Evolutionary conservation across 495 filamentous ascomycete genomes (phyloP).

Genomic region (Penicillium desertorum): DNA sequence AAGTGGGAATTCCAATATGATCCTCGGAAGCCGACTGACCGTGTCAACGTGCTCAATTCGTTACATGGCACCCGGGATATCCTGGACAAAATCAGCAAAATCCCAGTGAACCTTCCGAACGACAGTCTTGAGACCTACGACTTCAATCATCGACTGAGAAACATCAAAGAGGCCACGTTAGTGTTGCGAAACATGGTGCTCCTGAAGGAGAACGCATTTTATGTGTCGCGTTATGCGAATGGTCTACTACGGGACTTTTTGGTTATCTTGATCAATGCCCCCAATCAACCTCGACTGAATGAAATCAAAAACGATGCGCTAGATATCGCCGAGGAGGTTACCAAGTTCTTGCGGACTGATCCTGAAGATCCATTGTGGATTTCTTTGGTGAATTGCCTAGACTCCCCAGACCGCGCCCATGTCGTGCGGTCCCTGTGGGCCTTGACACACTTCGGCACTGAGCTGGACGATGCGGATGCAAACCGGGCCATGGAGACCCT

Average conservation of each 20-base stretch:
- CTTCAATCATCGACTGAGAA: conserved; percentile 66
- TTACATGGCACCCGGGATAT: conserved; percentile 70
- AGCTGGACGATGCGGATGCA: conserved; percentile 62
- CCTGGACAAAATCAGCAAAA: conserved; percentile 60
- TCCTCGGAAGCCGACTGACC: conserved; percentile 48
- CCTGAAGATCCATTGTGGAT: conserved; percentile 73
- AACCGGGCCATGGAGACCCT: conserved; percentile 72
- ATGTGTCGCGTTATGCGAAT: conserved; percentile 68
- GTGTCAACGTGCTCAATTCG: conserved; percentile 68
- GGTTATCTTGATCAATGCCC: conserved; percentile 75
- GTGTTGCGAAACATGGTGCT: conserved; percentile 93
- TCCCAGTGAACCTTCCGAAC: conserved; percentile 54
- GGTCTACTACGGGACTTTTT: conserved; percentile 73
- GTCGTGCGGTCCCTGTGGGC: conserved; percentile 81
- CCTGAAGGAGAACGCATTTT: conserved; percentile 81
- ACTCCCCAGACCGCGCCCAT: conserved; percentile 77
- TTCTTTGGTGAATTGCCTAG: conserved; percentile 67
- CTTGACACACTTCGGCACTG: conserved; percentile 83
- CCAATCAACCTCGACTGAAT: conserved; percentile 67
- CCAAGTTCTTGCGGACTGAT: conserved; percentile 71
- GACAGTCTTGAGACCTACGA: conserved; percentile 76
- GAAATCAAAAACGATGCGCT: conserved; percentile 91
- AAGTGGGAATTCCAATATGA: conserved; percentile 76
- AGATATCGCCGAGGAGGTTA: conserved; percentile 90
- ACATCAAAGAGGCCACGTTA: conserved; percentile 82